Evolutionary conservation across 495 filamentous ascomycete species (phyloP), one percentile per base, ranked within the genome.

Genomic region (Niebla homalea): DNA sequence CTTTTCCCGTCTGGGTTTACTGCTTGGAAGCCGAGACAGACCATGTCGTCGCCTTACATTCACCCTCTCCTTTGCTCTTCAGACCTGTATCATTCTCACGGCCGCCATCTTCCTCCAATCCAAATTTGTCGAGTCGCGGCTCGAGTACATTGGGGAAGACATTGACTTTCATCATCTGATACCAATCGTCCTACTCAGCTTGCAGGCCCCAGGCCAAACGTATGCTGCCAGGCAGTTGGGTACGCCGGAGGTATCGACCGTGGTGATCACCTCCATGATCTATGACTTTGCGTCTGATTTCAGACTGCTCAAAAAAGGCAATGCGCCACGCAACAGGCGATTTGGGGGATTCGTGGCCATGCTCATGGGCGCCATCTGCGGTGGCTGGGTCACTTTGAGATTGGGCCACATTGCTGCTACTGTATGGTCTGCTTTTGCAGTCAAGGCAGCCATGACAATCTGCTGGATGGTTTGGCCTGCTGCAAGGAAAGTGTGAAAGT

Each of bases 131-230:
- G 68, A 73, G 1, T 50, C 54, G 15, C 60, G 60, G 5, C 46
- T 49, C 3, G 68, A 70, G 46, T 54, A 57, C 10, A 49, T 64
- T 2, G 52, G 36, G 23, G 36, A 55, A 41, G 62, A 50, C 64
- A 66, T 18, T 57, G 53, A 25, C 60, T 69, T 70, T 59, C 60
- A 68, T 12, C 62, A 76, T 57, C 57, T 81, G 16, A 66, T 76
- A 10, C 73, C 79, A 4, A 67, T 87, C 42, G 78, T 66, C 2
- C 67, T 86, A 29, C 63, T 87, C 46, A 81, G 83, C 7, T 83
- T 86, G 63, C 81, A 87, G 60, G 79, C 76, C 32, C 79, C 78
- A 15, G 81, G 80, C 4, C 77, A 79, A 57, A 85, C 85, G 55
- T 74, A 77, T 7, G 74, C 74, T 46, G 76, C 70, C 50, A 70